Percentiles rank a stretch among this genome's conserved stretches.
These are phyloP conservation scores for Diplocarpon rosae DNA, from an alignment of 2,329 filamentous ascomycete species.

Conservation along the genomic window DNA sequence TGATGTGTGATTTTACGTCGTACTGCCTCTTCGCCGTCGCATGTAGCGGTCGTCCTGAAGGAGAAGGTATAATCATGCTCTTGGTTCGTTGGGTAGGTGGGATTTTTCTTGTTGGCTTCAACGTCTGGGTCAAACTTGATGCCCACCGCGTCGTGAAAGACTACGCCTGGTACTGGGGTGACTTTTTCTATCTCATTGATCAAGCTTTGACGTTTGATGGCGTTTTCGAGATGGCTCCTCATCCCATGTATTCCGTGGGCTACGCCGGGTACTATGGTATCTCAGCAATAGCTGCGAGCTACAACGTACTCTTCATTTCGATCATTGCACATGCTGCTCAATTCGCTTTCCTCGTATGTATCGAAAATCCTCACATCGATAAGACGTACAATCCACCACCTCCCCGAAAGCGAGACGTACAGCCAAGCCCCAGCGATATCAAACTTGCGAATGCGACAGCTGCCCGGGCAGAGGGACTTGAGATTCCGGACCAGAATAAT, in stretches of 20 bases:
- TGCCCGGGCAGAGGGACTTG: slow-evolving; percentile 27
- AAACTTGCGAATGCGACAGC: slow-evolving; percentile 28
- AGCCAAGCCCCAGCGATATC: slow-evolving; percentile 24
- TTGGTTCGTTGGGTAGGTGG: slow-evolving; percentile 69
- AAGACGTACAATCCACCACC: slow-evolving; percentile 91
- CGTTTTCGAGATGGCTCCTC: slow-evolving; percentile 97
- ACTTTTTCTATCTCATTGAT: slow-evolving; percentile 98
- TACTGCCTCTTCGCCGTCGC: slow-evolving; percentile 94
- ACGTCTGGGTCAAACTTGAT: slow-evolving; percentile 96
- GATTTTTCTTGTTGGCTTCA: slow-evolving; percentile 75
- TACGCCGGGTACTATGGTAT: slow-evolving; percentile 98
- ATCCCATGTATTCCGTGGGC: slow-evolving; percentile 97
- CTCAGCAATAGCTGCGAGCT: slow-evolving; percentile 95
- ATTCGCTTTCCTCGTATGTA: slow-evolving; percentile 80
- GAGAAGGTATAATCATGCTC: slow-evolving; percentile 60
- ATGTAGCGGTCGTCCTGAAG: slow-evolving; percentile 63
- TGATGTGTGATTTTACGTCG: slow-evolving; percentile 97
- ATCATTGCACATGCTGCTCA: slow-evolving; percentile 90
- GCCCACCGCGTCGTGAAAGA: slow-evolving; percentile 97
- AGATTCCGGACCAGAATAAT: slow-evolving; percentile 9
- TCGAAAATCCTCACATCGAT: slow-evolving; percentile 97
- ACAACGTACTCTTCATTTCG: slow-evolving; percentile 93
- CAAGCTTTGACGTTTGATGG: slow-evolving; percentile 97
- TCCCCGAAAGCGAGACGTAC: slow-evolving; percentile 43
- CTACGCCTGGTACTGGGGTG: slow-evolving; percentile 99